Conservation (phyloP, 2,329 filamentous ascomycete species). For the Aspergillus sp. region DNA sequence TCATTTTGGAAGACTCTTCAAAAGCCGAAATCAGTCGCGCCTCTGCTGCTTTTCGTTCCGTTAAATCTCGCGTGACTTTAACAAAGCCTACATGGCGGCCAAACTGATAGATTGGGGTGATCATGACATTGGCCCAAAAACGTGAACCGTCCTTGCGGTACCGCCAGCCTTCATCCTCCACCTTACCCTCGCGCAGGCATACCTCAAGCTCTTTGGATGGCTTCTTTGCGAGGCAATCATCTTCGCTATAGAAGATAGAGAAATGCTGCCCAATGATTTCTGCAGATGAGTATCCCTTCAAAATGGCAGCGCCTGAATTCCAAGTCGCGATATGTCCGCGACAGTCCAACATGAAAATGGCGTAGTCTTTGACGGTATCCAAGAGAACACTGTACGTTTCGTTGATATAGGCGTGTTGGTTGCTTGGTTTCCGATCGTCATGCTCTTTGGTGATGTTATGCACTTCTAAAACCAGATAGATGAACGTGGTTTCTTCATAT, state of each 20-base stretch:
- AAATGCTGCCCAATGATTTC: conserved; percentile 58
- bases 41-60: conserved; percentile 52
- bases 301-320: conserved; percentile 52
- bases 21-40: conserved; percentile 53
- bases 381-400: conserved; percentile 59
- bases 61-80: conserved; percentile 56
- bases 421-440: conserved; percentile 20
- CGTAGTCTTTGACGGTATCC: conserved; percentile 58
- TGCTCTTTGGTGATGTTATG: conserved; percentile 32
- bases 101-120: conserved; percentile 52
- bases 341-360: conserved; percentile 59
- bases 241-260: conserved; percentile 51
- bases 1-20: conserved; percentile 59
- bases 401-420: conserved; percentile 44
- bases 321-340: conserved; percentile 53
- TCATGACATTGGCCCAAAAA: conserved; percentile 59
- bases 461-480: conserved; percentile 41
- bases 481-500: conserved; percentile 32
- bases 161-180: conserved; percentile 59
- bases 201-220: conserved; percentile 49
- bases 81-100: conserved; percentile 53
- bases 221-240: conserved; percentile 47
- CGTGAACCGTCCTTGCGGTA: conserved; percentile 54
- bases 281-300: conserved; percentile 52
- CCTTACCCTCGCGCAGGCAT: conserved; percentile 51